phyloP scores from a whole-genome alignment of 768 basidiomycete genomes.

The Boletus edulis region DNA sequence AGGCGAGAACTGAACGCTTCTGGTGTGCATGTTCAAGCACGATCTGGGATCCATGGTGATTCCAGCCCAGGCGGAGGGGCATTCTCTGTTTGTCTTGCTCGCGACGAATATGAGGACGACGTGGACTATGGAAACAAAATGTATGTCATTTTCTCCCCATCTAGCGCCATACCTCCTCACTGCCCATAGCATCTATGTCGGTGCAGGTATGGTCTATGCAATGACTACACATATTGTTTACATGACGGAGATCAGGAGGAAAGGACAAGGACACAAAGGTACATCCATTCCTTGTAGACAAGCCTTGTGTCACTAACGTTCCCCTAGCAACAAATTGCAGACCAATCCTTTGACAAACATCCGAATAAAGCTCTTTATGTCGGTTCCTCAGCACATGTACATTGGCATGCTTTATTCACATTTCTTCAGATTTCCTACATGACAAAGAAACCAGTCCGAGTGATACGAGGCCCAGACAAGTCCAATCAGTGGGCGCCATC shows the following conservation, averaged over 20 bases:
- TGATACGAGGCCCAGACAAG: constrained; percentile 31
- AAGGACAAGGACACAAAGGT: constrained; percentile 14
- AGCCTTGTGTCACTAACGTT: background rate
- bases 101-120: background rate
- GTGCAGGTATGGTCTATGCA: constrained; percentile 21
- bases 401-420: background rate
- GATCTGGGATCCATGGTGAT: background rate
- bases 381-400: background rate
- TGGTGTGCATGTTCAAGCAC: background rate
- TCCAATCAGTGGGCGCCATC: constrained; percentile 17
- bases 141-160: constrained; percentile 22
- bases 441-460: constrained; percentile 35
- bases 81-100: background rate
- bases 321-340: constrained; percentile 17
- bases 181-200: constrained; percentile 32
- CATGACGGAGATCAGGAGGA: constrained; percentile 15
- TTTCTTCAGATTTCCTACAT: constrained; percentile 28
- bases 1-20: background rate
- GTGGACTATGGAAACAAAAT: constrained; percentile 31
- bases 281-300: background rate
- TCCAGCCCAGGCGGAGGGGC: background rate
- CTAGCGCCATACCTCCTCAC: background rate
- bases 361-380: constrained; percentile 24
- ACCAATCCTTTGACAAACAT: constrained; percentile 25
- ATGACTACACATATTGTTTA: background rate